Base-by-base conservation (phyloP, 2,329 filamentous ascomycete genomes). In the Pyrenophora teres region DNA sequence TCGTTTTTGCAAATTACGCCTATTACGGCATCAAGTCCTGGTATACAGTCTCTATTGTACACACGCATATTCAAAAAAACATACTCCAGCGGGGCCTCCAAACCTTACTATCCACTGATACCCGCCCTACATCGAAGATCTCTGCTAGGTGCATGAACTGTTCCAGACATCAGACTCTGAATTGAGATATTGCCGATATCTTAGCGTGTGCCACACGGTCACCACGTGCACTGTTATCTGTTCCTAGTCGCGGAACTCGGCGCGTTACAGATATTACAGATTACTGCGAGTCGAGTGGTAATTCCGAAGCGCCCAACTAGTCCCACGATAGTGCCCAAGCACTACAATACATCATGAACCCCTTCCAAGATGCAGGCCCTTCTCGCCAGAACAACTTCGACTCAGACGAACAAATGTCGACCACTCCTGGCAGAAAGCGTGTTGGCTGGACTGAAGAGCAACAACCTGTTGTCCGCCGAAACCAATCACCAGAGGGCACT, bases 391-490 rank as follows among this genome's bases (percentile, higher is more conserved):
- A 57, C 43, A 54, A 54, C 23, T 56, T 31, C 38, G 51, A 56
- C 37, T 41, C 55, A 19, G 65, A 69, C 37, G 67, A 65, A 35
- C 60, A 59, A 19, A 69, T 71, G 68, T 52, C 63, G 41, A 52
- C 65, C 16, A 58, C 65, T 40, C 54, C 62, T 38, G 63, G 64
- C 12, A 64, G 65, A 15, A 74, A 74, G 54, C 67, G 68, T 37
- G 71, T 74, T 40, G 71, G 70, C 32, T 74, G 71, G 54, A 68
- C 60, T 19, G 47, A 64, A 36, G 66, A 66, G 23, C 23, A 25
- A 39, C 43, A 53, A 36, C 38, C 65, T 23, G 50, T 47, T 36
- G 50, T 48, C 16, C 51, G 50, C 18, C 59, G 60, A 19, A 57
- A 54, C 30, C 52, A 55, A 8, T 52, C 65, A 1, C 63, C 68